These are phyloP conservation scores for Cyathus striatus DNA, from an alignment of 768 basidiomycete species.

Conservation along the genomic window DNA sequence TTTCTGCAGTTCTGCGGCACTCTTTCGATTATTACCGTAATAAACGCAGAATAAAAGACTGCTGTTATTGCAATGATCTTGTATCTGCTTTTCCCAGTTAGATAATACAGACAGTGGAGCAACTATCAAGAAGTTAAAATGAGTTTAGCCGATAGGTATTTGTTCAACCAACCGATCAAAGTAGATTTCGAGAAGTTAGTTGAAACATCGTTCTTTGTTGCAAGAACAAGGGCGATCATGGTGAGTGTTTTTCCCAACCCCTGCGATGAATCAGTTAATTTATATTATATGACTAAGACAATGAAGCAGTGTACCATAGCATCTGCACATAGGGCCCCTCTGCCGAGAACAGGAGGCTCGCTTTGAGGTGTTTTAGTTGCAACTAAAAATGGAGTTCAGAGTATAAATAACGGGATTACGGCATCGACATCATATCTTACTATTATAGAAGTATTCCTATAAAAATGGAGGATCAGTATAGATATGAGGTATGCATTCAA, in stretches of 20 bases:
- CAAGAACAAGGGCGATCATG: conserved; percentile 76
- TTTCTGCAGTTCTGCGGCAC: conserved; percentile 51
- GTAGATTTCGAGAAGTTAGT: conserved; percentile 59
- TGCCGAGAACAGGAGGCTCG: conserved; percentile 57
- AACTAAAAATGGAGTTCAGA: conserved; percentile 47
- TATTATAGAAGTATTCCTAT: conserved; percentile 67
- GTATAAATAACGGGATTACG: conserved; percentile 1
- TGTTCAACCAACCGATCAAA: conserved; percentile 70
- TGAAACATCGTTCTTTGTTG: conserved; percentile 65
- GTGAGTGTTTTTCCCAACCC: conserved; percentile 84
- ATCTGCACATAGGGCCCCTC: conserved; percentile 87
- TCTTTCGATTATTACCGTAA: conserved; percentile 63
- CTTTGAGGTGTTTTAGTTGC: conserved; percentile 80
- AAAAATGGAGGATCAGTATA: background rate
- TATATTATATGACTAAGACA: background rate
- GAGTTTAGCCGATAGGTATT: no score
- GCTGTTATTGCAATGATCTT: conserved; percentile 60
- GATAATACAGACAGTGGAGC: conserved; percentile 80
- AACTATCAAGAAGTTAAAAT: conserved; percentile 51
- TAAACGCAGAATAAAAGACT: conserved; percentile 57
- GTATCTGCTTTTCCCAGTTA: conserved; percentile 85
- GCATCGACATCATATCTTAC: conserved; percentile 27
- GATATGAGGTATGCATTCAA: background rate
- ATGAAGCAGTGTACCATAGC: conserved; percentile 58
- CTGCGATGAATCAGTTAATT: conserved; percentile 15